A percentile compares a stretch with the other conserved stretches of the same genome.
Conservation (phyloP, 805 yeast species). For the Saccharomycodes ludwigii region DNA sequence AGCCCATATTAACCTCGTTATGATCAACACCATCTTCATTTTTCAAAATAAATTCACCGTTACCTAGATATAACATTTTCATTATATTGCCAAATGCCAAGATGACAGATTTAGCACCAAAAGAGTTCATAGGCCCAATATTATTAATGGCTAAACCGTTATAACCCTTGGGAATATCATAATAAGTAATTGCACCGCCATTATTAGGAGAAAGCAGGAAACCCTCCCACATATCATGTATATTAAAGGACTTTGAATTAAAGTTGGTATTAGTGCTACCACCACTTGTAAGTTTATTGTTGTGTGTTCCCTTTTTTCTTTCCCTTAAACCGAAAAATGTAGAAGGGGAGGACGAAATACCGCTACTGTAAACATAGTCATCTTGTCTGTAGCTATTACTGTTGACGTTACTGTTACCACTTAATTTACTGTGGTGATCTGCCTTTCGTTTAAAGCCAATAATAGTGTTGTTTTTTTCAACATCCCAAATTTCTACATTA, state of each 20-base stretch:
- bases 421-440: no score
- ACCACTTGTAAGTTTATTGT: no score
- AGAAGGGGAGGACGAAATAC: no score
- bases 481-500: constrained; percentile 65
- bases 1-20: constrained; percentile 32
- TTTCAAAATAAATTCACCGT: constrained; percentile 55
- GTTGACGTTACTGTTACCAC: no score
- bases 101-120: constrained; percentile 69
- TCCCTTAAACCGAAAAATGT: no score
- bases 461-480: constrained; percentile 64
- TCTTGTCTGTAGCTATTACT: no score
- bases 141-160: constrained; percentile 39
- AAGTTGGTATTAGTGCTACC: no score
- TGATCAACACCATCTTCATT: constrained; percentile 34
- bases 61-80: constrained; percentile 65
- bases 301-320: no score
- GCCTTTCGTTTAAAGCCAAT: constrained; percentile 50
- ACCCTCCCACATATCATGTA: constrained; percentile 59
- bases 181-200: constrained; percentile 50
- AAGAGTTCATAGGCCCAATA: constrained; percentile 51
- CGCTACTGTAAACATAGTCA: no score
- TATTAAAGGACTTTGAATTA: constrained; percentile 21
- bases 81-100: constrained; percentile 63
- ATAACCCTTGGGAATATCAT: constrained; percentile 41
- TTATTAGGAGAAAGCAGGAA: constrained; percentile 60